phyloP scores from a whole-genome alignment of 257 asterid genomes.

The Solanum medicagineum region DNA sequence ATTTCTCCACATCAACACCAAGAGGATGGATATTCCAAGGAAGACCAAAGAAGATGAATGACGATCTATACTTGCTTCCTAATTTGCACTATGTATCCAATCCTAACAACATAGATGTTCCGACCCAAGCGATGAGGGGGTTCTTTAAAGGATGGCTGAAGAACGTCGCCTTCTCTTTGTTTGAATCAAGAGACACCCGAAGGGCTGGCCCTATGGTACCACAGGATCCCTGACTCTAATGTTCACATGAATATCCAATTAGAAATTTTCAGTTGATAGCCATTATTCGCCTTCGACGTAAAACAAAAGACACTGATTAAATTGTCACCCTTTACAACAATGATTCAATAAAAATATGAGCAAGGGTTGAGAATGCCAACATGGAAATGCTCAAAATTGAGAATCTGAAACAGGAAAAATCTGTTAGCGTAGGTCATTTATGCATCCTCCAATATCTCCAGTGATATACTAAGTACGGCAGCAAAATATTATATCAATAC shows the following conservation, averaged over 20 bases:
- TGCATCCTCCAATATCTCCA: background rate
- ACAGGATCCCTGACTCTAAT: background rate
- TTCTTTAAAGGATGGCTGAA: background rate
- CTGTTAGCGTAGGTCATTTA: background rate
- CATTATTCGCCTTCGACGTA: background rate
- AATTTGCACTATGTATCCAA: background rate
- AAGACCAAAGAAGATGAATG: background rate
- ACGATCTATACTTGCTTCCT: background rate
- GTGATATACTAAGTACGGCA: background rate
- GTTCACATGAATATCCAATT: background rate
- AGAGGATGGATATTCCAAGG: background rate
- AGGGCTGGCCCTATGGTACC: background rate
- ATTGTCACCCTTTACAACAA: background rate
- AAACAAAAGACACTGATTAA: background rate
- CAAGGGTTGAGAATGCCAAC: background rate
- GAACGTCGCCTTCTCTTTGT: background rate
- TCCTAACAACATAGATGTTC: background rate
- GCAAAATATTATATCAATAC: background rate
- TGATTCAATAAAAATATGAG: background rate
- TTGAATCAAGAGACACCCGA: background rate
- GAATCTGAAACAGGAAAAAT: background rate
- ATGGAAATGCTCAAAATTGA: background rate
- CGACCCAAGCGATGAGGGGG: background rate
- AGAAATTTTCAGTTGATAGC: background rate
- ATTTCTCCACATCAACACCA: background rate